These are phyloP conservation scores for Rhizophora apiculata DNA, from an alignment of 345 rosid species.

Conservation along the genomic window DNA sequence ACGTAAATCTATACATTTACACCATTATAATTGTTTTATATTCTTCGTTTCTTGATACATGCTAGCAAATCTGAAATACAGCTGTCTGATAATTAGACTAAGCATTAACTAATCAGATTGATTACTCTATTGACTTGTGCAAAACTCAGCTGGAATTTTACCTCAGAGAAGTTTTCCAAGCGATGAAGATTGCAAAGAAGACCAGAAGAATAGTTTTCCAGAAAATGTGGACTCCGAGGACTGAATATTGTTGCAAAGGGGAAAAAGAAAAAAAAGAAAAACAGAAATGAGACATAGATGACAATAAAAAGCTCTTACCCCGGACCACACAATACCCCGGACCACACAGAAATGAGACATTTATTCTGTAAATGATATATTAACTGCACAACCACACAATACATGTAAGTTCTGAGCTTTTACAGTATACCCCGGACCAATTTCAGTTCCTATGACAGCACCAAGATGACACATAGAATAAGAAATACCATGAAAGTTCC, in stretches of 20 bases:
- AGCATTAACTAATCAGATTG: neutral
- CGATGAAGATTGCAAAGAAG: neutral
- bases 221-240: too few relatives aligned
- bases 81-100: neutral
- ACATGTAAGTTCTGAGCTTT: slow-evolving; percentile 31
- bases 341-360: too few relatives aligned
- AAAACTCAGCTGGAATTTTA: neutral
- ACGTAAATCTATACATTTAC: too few relatives aligned
- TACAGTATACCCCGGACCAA: slow-evolving; percentile 52
- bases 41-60: too few relatives aligned
- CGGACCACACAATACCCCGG: too few relatives aligned
- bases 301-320: slow-evolving; percentile 4
- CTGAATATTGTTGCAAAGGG: neutral
- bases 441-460: slow-evolving; percentile 39
- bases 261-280: neutral
- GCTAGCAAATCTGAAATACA: neutral
- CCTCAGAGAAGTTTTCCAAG: neutral
- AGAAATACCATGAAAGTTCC: slow-evolving; percentile 37
- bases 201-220: neutral
- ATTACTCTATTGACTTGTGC: too few relatives aligned
- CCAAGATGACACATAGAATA: slow-evolving; percentile 32
- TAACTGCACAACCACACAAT: slow-evolving; percentile 38
- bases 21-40: too few relatives aligned
- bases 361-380: slow-evolving; percentile 32
- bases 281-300: neutral